Evolutionary conservation across 176 grass and related monocot genomes (phyloP), one percentile per base, ranked within the genome.

Genomic region (Panicum miliaceum): DNA sequence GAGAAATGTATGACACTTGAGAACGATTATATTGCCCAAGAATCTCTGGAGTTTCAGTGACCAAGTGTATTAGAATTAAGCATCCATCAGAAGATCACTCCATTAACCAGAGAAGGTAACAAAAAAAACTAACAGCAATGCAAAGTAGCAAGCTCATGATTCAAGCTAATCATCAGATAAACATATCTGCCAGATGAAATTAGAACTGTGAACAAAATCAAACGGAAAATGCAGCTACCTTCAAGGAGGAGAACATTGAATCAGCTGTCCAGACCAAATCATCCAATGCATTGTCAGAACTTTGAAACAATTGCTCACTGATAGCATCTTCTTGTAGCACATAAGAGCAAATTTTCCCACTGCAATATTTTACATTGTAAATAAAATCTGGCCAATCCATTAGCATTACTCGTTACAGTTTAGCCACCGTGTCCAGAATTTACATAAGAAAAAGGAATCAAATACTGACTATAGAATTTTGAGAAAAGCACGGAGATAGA

Each of bases 301-400:
- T 89, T 88, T 98, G 93, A 86, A 98, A 98, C 23, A 98, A 84
- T 76, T 95, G 96, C 58, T 98, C 92, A 81, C 84, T 86, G 50
- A 98, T 89, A 87, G 79, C 85, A 68, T 93, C 96, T 88, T 98
- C 96, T 98, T 98, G 93, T 84, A 95, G 87, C 86, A 84, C 90
- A 86, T 90, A 98, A 50, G 73, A 84, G 80, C 34, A 84, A 58
- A 77, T 84, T 46, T 71, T 61, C 85, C 87, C 87, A 84, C 96
- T 95, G 86, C 73, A 78, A 61, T 22, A 76, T 78, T 82, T 62
- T 37, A 58, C 20, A 54, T 74, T 63, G 34, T 18, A 69, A 83
- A 43, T 76, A 82, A 82, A 86, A 53, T 62, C n/a, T 68, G 19
- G 26, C 42, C 2, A 22, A 53, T 86, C 76, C 34, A 80, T 68